These are phyloP conservation scores for Oenanthe sinensis DNA, from an alignment of 129 eudicot genomes.

Conservation along the genomic window DNA sequence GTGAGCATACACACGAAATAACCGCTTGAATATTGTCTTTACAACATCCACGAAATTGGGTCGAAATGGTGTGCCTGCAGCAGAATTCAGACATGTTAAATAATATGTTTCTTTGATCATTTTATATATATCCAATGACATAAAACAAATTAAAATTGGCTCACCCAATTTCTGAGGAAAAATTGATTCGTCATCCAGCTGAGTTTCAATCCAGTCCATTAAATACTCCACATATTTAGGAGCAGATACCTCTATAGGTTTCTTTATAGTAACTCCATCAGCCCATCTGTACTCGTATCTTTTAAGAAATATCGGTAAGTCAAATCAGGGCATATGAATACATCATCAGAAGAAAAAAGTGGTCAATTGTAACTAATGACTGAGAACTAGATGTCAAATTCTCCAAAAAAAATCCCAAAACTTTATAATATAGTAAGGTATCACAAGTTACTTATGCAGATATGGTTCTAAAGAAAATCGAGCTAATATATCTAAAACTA, in stretches of 20 bases:
- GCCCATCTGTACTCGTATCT: constrained; percentile 75
- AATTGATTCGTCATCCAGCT: constrained; percentile 51
- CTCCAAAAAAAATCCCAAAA: neutral
- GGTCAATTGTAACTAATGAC: neutral
- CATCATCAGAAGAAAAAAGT: neutral
- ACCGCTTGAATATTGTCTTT: constrained; percentile 49
- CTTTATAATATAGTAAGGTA: neutral
- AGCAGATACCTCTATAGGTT: constrained; percentile 59
- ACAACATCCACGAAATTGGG: constrained; percentile 52
- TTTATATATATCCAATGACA: neutral
- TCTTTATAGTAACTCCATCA: constrained; percentile 62
- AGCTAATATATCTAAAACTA: neutral
- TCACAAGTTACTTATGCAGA: neutral
- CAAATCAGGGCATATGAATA: neutral
- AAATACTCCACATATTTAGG: constrained; percentile 54
- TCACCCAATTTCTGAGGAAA: constrained; percentile 57
- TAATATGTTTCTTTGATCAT: neutral
- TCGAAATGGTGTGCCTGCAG: constrained; percentile 58
- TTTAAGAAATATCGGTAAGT: neutral
- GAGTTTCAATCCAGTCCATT: constrained; percentile 62
- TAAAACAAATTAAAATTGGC: neutral
- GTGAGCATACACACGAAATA: constrained; percentile 66
- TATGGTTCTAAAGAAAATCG: neutral
- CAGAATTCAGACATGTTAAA: neutral
- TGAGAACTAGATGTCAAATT: neutral